These are phyloP conservation scores for Alternaria dauci DNA, from an alignment of 2,329 filamentous ascomycete genomes.

Conservation along the genomic window DNA sequence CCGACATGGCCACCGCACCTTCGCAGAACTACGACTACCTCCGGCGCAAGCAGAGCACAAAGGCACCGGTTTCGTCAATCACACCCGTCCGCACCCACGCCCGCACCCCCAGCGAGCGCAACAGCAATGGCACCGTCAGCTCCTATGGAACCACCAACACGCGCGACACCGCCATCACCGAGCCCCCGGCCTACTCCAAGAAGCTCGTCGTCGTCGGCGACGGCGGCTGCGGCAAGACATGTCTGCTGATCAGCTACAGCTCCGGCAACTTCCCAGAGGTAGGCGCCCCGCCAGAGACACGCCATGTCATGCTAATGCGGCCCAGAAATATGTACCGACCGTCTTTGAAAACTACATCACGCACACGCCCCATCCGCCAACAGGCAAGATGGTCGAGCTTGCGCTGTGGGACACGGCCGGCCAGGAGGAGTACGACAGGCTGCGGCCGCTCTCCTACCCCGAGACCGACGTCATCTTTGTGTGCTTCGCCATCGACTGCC, in stretches of 20 bases:
- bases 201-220: slow-evolving; percentile 99
- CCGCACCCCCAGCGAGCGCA: slow-evolving; percentile 67
- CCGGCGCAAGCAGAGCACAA: slow-evolving; percentile 64
- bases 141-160: slow-evolving; percentile 80
- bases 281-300: slow-evolving; percentile 23
- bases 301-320: slow-evolving; percentile 14
- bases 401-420: slow-evolving; percentile 98
- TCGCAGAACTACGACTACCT: slow-evolving; percentile 64
- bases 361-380: slow-evolving; percentile 85
- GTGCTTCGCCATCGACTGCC: slow-evolving; percentile 98
- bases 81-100: slow-evolving; percentile 53
- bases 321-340: slow-evolving; percentile 98
- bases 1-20: slow-evolving; percentile 39
- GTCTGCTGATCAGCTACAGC: slow-evolving; percentile 96
- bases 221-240: slow-evolving; percentile 98
- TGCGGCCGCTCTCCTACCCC: slow-evolving; percentile 94
- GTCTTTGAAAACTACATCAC: slow-evolving; percentile 99
- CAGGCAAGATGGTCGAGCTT: slow-evolving; percentile 93
- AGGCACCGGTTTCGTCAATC: slow-evolving; percentile 46
- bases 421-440: slow-evolving; percentile 97
- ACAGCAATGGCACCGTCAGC: slow-evolving; percentile 90
- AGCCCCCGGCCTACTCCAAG: slow-evolving; percentile 93
- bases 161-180: slow-evolving; percentile 85
- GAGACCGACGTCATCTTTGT: slow-evolving; percentile 98
- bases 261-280: slow-evolving; percentile 99